Evolutionary conservation across 2,329 filamentous ascomycete genomes (phyloP).

Genomic region (Bimuria novae-zelandiae): DNA sequence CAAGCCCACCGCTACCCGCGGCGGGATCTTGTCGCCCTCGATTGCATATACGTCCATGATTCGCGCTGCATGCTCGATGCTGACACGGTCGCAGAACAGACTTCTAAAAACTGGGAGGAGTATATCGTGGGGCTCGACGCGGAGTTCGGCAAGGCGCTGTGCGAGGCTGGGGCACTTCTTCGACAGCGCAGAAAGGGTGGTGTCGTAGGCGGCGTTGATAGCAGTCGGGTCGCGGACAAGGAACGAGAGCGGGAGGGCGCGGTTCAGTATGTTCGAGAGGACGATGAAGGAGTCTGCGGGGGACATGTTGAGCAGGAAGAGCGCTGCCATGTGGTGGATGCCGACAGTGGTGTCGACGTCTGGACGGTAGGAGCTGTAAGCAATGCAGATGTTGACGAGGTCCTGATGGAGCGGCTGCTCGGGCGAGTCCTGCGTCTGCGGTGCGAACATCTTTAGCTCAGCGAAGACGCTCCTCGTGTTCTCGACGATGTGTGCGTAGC

Average conservation of each 20-base stretch:
- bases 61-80: slow-evolving; percentile 71
- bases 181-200: slow-evolving; percentile 68
- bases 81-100: slow-evolving; percentile 65
- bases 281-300: slow-evolving; percentile 69
- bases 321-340: slow-evolving; percentile 74
- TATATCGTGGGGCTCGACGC: slow-evolving; percentile 54
- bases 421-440: slow-evolving; percentile 29
- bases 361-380: slow-evolving; percentile 80
- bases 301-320: slow-evolving; percentile 73
- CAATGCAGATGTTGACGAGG: slow-evolving; percentile 73
- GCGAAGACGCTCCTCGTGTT: slow-evolving; percentile 72
- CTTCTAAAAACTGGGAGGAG: slow-evolving; percentile 65
- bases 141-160: slow-evolving; percentile 59
- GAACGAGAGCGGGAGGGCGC: slow-evolving; percentile 74
- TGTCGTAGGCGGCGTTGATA: slow-evolving; percentile 69
- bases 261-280: slow-evolving; percentile 77
- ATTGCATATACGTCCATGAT: slow-evolving; percentile 85
- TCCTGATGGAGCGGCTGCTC: slow-evolving; percentile 69
- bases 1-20: slow-evolving; percentile 72
- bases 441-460: slow-evolving; percentile 74
- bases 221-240: slow-evolving; percentile 71
- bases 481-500: slow-evolving; percentile 33
- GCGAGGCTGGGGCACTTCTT: slow-evolving; percentile 69
- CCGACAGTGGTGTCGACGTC: slow-evolving; percentile 79
- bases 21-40: slow-evolving; percentile 74